A percentile compares a stretch with the other conserved stretches of the same genome.
These are phyloP conservation scores for Yamadazyma akitaensis DNA, from an alignment of 805 yeast species.

Conservation along the genomic window DNA sequence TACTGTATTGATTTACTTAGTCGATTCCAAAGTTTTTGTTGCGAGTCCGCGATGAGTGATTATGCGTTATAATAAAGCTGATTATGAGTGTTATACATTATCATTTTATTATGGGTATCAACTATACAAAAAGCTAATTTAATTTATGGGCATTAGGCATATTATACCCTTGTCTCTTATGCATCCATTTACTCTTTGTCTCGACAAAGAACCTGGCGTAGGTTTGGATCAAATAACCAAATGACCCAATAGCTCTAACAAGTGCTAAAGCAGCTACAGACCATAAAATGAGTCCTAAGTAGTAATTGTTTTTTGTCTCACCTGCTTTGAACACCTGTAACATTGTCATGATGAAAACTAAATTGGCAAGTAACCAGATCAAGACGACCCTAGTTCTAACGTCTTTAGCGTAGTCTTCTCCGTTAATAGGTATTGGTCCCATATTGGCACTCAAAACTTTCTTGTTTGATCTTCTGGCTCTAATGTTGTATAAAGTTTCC, in stretches of 20 bases:
- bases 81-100: neutral
- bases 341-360: constrained; percentile 80
- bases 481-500: constrained; percentile 66
- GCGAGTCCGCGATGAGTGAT: constrained; percentile 4
- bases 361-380: constrained; percentile 84
- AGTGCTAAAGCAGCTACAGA: constrained; percentile 82
- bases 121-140: constrained; percentile 15
- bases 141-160: constrained; percentile 32
- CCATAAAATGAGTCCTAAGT: constrained; percentile 85
- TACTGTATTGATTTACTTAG: constrained; percentile 12
- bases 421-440: constrained; percentile 29
- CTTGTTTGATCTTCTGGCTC: constrained; percentile 64
- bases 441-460: constrained; percentile 29
- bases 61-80: too few relatives aligned
- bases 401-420: constrained; percentile 90
- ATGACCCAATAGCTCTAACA: constrained; percentile 80
- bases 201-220: constrained; percentile 37
- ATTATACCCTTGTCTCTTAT: constrained; percentile 37
- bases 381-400: constrained; percentile 94
- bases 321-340: constrained; percentile 76
- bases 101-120: neutral
- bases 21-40: neutral
- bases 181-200: constrained; percentile 39
- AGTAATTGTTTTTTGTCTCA: constrained; percentile 57
- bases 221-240: constrained; percentile 55